A percentile compares a stretch with the other conserved stretches of the same genome.
Evolutionary conservation across 1,139 yeast species (phyloP).

Genomic region (Suhomyces anneliseae): DNA sequence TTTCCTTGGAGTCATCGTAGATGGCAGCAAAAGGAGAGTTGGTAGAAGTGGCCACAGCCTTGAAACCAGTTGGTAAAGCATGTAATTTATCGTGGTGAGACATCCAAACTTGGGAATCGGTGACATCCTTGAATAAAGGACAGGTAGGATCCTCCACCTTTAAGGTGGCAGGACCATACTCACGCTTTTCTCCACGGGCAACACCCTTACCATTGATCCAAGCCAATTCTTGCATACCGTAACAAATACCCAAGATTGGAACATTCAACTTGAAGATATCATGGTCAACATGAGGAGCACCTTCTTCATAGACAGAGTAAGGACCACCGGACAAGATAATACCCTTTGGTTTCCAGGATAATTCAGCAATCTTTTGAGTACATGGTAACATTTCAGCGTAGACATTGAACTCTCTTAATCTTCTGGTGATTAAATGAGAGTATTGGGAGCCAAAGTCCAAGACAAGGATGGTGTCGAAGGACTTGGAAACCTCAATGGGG

Average conservation of each 20-base stretch:
- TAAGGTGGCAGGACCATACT: conserved; percentile 94
- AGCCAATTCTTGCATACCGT: conserved; percentile 99
- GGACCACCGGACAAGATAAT: conserved; percentile 97
- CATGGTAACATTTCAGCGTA: conserved; percentile 99
- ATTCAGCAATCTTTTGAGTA: conserved; percentile 91
- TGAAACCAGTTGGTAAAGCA: conserved; percentile 86
- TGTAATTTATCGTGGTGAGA: conserved; percentile 97
- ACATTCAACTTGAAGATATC: conserved; percentile 87
- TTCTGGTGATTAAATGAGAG: conserved; percentile 94
- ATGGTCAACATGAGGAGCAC: conserved; percentile 96
- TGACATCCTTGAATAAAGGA: conserved; percentile 82
- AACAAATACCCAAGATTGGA: conserved; percentile 96
- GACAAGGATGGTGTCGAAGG: conserved; percentile 94
- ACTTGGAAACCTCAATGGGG: conserved; percentile 68
- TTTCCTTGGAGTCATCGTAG: conserved; percentile 67
- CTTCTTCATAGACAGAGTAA: conserved; percentile 92
- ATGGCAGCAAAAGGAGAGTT: conserved; percentile 97
- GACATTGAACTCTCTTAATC: conserved; percentile 95
- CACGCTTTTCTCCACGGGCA: conserved; percentile 95
- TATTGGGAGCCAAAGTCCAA: conserved; percentile 98
- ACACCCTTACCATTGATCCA: conserved; percentile 98
- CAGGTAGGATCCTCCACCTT: conserved; percentile 67
- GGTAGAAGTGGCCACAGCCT: conserved; percentile 84
- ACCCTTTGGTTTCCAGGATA: conserved; percentile 95
- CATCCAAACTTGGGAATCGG: conserved; percentile 98